Percentiles rank a stretch among this genome's conserved stretches.
phyloP scores from a whole-genome alignment of 225 moss, liverwort and hornwort genomes.

The Physcomitrium patens region DNA sequence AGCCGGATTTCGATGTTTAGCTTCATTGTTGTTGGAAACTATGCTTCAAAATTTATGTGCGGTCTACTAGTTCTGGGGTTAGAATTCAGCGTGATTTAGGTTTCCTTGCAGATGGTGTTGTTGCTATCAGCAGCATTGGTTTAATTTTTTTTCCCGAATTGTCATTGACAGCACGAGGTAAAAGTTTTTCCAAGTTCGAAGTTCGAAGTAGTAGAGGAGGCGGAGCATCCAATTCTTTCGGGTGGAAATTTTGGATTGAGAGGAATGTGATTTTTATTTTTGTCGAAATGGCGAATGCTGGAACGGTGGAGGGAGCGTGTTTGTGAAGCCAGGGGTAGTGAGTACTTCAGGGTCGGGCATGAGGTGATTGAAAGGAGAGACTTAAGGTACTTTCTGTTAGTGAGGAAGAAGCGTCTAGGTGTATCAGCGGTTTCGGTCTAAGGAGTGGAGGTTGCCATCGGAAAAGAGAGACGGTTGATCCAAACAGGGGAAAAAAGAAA shows the following conservation, averaged over 20 bases:
- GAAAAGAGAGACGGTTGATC: neutral
- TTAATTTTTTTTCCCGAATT: neutral
- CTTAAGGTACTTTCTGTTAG: neutral
- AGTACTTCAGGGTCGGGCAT: neutral
- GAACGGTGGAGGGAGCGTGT: neutral
- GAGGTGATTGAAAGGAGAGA: constrained; percentile 5
- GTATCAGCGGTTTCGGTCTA: neutral
- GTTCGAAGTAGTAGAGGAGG: neutral
- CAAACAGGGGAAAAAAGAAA: neutral
- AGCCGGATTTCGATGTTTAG: too few relatives aligned
- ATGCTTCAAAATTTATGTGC: too few relatives aligned
- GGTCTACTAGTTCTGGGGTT: too few relatives aligned
- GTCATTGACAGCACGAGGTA: neutral
- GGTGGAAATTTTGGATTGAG: neutral
- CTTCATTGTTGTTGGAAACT: too few relatives aligned
- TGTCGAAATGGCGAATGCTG: neutral
- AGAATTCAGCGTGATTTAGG: neutral
- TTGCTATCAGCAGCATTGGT: neutral
- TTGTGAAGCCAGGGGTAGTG: neutral
- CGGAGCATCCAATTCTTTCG: neutral
- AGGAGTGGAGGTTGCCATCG: constrained; percentile 3
- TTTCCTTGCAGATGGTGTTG: neutral
- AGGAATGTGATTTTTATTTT: neutral
- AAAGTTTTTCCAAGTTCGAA: neutral
- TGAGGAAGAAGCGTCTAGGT: neutral